A percentile compares a stretch with the other conserved stretches of the same genome.
phyloP scores from a whole-genome alignment of 2,329 filamentous ascomycete species.

The Didymella glomerata region DNA sequence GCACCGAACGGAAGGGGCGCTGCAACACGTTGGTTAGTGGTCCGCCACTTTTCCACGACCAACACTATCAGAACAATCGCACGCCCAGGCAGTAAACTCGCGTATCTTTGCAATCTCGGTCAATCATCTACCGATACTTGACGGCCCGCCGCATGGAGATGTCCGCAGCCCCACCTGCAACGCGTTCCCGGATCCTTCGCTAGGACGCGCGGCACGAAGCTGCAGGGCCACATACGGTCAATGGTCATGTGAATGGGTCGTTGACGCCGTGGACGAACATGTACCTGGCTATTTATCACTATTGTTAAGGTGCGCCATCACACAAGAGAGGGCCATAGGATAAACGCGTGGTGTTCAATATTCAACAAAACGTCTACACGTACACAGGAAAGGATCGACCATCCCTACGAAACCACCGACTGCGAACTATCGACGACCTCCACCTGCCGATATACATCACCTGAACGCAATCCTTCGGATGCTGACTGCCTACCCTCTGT shows the following conservation, averaged over 20 bases:
- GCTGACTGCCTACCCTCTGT: neutral
- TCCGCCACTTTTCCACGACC: slow-evolving; percentile 1
- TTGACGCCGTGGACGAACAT: neutral
- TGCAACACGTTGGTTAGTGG: neutral
- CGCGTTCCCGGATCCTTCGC: neutral
- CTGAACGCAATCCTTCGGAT: neutral
- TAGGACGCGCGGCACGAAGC: slow-evolving; percentile 12
- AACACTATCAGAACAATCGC: neutral
- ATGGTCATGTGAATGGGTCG: neutral
- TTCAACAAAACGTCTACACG: neutral
- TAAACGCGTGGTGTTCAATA: neutral
- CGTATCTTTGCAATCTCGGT: neutral
- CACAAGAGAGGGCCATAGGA: neutral
- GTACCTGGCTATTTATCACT: neutral
- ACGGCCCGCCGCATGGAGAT: slow-evolving; percentile 4
- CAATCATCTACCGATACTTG: neutral
- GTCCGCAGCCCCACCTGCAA: slow-evolving; percentile 7
- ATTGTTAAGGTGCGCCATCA: no score
- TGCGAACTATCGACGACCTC: neutral
- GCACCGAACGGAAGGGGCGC: neutral
- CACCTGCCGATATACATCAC: neutral
- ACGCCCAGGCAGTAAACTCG: neutral
- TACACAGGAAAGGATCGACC: neutral
- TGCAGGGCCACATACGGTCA: neutral
- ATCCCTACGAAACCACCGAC: neutral